Evolutionary conservation across 139 green algal species (phyloP).

Genomic region (Ulvella scutata): DNA sequence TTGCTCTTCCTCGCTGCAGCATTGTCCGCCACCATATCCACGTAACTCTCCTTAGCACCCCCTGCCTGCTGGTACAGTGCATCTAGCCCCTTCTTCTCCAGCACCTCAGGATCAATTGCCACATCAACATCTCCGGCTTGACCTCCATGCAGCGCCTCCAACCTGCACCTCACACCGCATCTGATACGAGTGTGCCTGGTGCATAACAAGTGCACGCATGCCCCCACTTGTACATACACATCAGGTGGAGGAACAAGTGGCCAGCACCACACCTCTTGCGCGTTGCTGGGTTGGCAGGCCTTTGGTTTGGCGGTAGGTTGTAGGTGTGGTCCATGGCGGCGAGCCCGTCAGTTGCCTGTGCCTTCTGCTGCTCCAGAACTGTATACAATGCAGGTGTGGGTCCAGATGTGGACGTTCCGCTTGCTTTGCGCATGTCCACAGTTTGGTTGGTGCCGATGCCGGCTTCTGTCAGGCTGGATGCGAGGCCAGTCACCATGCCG

Average conservation of each 20-base stretch:
- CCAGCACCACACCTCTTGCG: not conserved
- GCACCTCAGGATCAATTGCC: conserved; percentile 74
- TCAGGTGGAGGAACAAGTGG: no score
- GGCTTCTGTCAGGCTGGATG: conserved; percentile 37
- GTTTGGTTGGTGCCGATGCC: not conserved
- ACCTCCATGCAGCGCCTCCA: conserved; percentile 20
- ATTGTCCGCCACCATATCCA: conserved; percentile 81
- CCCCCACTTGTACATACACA: no score
- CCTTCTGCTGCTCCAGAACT: not conserved
- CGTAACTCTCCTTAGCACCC: conserved; percentile 67
- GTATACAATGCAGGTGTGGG: not conserved
- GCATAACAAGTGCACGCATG: no score
- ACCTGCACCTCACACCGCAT: no score
- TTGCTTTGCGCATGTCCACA: not conserved
- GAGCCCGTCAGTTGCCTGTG: not conserved
- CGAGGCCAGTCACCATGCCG: conserved; percentile 49
- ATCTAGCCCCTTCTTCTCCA: conserved; percentile 54
- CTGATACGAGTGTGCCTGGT: no score
- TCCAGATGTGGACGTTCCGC: not conserved
- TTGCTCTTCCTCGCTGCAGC: conserved; percentile 69
- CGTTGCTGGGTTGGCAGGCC: not conserved
- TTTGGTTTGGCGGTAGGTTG: not conserved
- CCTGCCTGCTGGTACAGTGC: conserved; percentile 46
- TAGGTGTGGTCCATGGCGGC: not conserved
- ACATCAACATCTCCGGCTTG: conserved; percentile 66